Base-by-base conservation (phyloP, 331 rosid species). In the Rosa hybrid region DNA sequence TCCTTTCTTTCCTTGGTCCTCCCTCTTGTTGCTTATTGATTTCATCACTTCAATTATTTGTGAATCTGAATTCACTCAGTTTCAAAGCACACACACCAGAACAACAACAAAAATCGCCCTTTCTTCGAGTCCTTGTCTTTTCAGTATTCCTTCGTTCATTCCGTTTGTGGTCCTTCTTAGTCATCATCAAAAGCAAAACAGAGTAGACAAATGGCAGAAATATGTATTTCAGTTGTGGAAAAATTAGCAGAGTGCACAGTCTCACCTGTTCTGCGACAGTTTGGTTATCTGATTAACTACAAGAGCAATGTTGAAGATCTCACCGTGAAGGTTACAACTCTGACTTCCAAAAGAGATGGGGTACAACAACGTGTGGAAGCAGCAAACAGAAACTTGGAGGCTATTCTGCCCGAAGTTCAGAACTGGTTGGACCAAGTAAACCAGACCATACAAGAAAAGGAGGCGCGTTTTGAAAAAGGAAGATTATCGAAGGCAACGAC, bases 391-490 rank as follows among this genome's bases (percentile, higher is more conserved):
- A 75, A 75, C 39, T 60, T 4, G 21, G 39, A 60, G 68, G 5
- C 7, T 60, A 60, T 23, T 25, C 38, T 10, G 12, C 68, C 68
- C 4, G 2, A 1, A 10, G 68, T 60, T 23, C 2, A 23, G 46
- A 49, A 45, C 4, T 81, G 88, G 88, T 54, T 85, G 16, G 0
- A n/a, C 4, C 44, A 69, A 13, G 83, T 53, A 48, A 45, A 44
- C 34, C 7, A 38, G 38, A 70, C 45, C 12, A 78, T 49, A 23
- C 17, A 23, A 60, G 17, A 60, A 23, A 60, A 2, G 39, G 68
- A 60, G 68, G 5, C 5, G 4, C 12, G 39, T 12, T 60, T 60
- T 60, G 38, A 60, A 10, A 10, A 25, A 23, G 68, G 16, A 62
- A 45, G 50, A 64, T 8, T 23, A 44, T 23, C 30, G 50, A 65